Evolutionary conservation across 1,284 basidiomycete species (phyloP), one percentile per base, ranked within the genome.

Genomic region (Sutorius eximius): DNA sequence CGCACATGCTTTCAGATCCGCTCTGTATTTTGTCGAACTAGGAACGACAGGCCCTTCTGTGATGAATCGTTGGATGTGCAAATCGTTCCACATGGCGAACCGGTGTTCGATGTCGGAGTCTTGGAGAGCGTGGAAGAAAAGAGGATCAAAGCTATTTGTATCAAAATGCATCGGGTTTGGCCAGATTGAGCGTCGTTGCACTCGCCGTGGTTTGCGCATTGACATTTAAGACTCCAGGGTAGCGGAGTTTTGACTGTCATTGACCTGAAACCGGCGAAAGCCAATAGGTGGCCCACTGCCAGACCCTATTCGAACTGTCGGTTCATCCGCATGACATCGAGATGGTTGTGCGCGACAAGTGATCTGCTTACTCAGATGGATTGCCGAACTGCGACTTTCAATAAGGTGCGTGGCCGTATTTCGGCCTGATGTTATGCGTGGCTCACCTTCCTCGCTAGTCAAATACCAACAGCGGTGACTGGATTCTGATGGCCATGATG

Each of bases 21-120:
- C 58, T 29, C 64, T 64, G 50, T 62, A 65, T 29, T 67, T 67
- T 13, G 59, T 51, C 29, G 62, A 63, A 20, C 51, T 58, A 10
- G 73, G 69, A 11, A 66, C 59, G 42, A 70, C 54, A 44, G 65
- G 63, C 24, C 66, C 66, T 22, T 57, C 57, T 15, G 64, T 67
- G 47, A 71, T 56, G 45, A 62, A 60, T 8, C 58, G 64, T 44
- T 64, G 65, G 36, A 74, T 62, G 34, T 58, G 60, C 22, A 58
- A 55, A 52, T 75, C 66, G 44, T 72, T 75, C 51, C 61, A 63
- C 18, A 75, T 51, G 18, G 58, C 46, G 11, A 66, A 56, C 41
- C 74, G 53, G 29, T 58, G 49, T 11, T 52, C 49, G 10, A 55
- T 30, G 12, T 60, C 49, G 12, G 50, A 34, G 11, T 61, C 59